phyloP scores from a whole-genome alignment of 352 stramenopile genomes.

The Globisporangium parvum region DNA sequence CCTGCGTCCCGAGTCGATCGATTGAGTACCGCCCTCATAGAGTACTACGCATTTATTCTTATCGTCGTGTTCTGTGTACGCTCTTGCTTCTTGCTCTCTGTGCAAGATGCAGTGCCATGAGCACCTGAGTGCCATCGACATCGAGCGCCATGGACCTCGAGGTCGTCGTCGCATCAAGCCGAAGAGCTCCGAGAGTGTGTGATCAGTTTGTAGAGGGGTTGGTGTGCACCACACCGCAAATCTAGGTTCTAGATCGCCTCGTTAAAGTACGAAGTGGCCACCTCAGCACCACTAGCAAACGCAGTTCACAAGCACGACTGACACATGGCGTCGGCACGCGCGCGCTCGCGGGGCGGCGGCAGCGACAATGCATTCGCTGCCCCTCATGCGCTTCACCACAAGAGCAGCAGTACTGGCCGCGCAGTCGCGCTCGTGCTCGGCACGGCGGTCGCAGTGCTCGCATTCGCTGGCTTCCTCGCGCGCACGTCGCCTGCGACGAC shows the following conservation, averaged over 20 bases:
- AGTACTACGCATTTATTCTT: too few species aligned
- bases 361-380: neutral
- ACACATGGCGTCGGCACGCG: constrained; percentile 13
- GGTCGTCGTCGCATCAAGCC: too few species aligned
- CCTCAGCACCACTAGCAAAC: neutral
- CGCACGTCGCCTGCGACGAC: constrained; percentile 1
- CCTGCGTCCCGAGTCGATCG: too few species aligned
- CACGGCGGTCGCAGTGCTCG: constrained; percentile 2
- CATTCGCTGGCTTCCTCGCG: constrained; percentile 9
- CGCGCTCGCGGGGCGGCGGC: constrained; percentile 8
- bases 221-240: neutral
- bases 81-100: too few species aligned
- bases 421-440: neutral
- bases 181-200: too few species aligned
- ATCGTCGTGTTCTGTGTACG: too few species aligned
- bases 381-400: neutral
- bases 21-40: too few species aligned
- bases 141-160: too few species aligned
- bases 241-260: neutral
- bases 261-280: neutral
- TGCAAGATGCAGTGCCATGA: too few species aligned
- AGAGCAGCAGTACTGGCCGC: neutral
- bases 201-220: neutral
- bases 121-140: too few species aligned
- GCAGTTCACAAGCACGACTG: neutral